Percentiles rank a stretch among this genome's conserved stretches.
These are phyloP conservation scores for Cudoniella acicularis DNA, from an alignment of 495 filamentous ascomycete species.

Conservation along the genomic window DNA sequence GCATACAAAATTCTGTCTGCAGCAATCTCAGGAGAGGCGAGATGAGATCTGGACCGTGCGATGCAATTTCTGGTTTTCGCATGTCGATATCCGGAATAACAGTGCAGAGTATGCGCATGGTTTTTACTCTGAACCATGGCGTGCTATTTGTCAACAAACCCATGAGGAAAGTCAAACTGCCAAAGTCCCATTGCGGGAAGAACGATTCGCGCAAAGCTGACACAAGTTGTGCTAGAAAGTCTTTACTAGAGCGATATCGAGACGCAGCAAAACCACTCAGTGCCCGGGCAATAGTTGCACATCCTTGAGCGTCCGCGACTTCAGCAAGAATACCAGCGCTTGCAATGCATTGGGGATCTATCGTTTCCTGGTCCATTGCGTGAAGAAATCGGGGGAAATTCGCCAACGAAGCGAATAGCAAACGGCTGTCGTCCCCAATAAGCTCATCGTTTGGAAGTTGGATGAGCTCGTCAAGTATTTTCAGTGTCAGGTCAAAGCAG, in stretches of 20 bases:
- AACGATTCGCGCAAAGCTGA: slow-evolving; percentile 73
- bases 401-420: slow-evolving; percentile 80
- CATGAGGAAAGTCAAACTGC: slow-evolving; percentile 84
- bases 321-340: slow-evolving; percentile 66
- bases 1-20: slow-evolving; percentile 89
- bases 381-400: slow-evolving; percentile 87
- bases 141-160: slow-evolving; percentile 85
- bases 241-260: slow-evolving; percentile 65
- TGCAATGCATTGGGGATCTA: slow-evolving; percentile 49
- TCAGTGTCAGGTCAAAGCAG: slow-evolving; percentile 72
- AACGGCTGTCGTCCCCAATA: slow-evolving; percentile 73
- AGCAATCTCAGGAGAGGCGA: slow-evolving; percentile 87
- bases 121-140: slow-evolving; percentile 86
- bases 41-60: slow-evolving; percentile 90
- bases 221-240: slow-evolving; percentile 74
- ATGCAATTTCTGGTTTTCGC: slow-evolving; percentile 83
- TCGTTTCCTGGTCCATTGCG: slow-evolving; percentile 63
- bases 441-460: slow-evolving; percentile 75
- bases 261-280: slow-evolving; percentile 67
- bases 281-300: slow-evolving; percentile 50
- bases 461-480: slow-evolving; percentile 71
- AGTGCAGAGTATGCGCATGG: slow-evolving; percentile 82
- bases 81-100: slow-evolving; percentile 91
- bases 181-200: slow-evolving; percentile 79
- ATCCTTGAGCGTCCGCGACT: slow-evolving; percentile 67